phyloP scores from a whole-genome alignment of 306 rosid genomes.

The Pyrus betulifolia region DNA sequence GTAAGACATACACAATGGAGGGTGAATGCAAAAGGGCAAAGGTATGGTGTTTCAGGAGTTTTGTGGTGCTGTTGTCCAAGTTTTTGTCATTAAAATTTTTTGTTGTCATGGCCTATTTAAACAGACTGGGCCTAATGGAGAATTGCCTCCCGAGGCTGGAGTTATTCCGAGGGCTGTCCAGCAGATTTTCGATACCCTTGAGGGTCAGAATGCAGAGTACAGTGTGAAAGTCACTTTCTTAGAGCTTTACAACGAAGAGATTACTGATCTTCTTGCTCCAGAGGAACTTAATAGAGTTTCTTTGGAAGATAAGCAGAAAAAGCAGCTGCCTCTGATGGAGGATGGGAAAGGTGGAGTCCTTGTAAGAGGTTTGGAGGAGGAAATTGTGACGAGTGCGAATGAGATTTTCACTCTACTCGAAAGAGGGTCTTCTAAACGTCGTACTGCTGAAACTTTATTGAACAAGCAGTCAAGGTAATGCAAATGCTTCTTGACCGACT shows the following conservation, averaged over 20 bases:
- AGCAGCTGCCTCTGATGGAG: constrained; percentile 91
- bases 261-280: constrained; percentile 89
- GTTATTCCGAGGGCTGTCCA: constrained; percentile 91
- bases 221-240: constrained; percentile 90
- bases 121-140: constrained; percentile 84
- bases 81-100: neutral
- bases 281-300: constrained; percentile 64
- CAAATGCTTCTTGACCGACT: neutral
- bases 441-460: constrained; percentile 91
- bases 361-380: constrained; percentile 87
- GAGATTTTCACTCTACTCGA: constrained; percentile 83
- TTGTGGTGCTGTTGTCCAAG: neutral
- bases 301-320: constrained; percentile 80
- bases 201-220: constrained; percentile 84
- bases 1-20: constrained; percentile 93
- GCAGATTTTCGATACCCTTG: constrained; percentile 91
- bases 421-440: constrained; percentile 90
- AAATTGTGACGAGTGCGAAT: constrained; percentile 82
- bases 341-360: constrained; percentile 99
- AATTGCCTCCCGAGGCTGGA: constrained; percentile 82
- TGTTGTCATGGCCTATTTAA: constrained; percentile 1
- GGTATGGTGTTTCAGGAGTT: constrained; percentile 32
- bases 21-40: constrained; percentile 87
- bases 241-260: constrained; percentile 89
- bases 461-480: constrained; percentile 89